Evolutionary conservation across 2,329 filamentous ascomycete genomes (phyloP).

Genomic region (Fusarium nygamai): DNA sequence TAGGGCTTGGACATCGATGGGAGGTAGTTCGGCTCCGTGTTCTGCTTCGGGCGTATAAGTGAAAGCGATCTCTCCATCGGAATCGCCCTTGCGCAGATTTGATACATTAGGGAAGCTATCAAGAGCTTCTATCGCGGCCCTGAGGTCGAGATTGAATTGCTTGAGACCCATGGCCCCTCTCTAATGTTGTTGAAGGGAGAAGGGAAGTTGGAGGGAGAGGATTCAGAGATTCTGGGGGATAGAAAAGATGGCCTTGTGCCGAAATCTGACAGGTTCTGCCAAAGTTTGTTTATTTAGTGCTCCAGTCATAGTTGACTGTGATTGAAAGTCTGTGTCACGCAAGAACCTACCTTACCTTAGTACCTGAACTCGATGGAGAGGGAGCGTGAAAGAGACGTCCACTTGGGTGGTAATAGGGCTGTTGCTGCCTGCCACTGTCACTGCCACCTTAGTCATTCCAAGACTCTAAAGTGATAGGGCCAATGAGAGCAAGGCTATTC

Average conservation of each 20-base stretch:
- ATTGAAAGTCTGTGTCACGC: background rate
- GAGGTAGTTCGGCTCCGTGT: slow-evolving; percentile 35
- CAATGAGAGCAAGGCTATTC: background rate
- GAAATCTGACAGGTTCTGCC: background rate
- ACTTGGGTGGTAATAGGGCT: background rate
- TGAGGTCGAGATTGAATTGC: slow-evolving; percentile 69
- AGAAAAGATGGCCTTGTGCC: background rate
- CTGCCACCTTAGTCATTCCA: background rate
- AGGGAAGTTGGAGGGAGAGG: background rate
- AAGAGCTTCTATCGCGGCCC: slow-evolving; percentile 45
- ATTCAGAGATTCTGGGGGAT: background rate
- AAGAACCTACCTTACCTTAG: background rate
- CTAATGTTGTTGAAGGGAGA: background rate
- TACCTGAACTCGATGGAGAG: background rate
- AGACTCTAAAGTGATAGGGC: background rate
- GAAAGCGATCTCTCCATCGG: slow-evolving; percentile 78
- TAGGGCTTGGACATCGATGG: slow-evolving; percentile 52
- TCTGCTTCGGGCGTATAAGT: slow-evolving; percentile 58
- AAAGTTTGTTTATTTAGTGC: background rate
- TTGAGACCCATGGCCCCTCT: slow-evolving; percentile 67
- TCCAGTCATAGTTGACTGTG: background rate
- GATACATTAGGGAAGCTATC: slow-evolving; percentile 61
- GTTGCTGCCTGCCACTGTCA: slow-evolving; percentile 9
- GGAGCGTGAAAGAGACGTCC: background rate
- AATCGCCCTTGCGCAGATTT: slow-evolving; percentile 68